Evolutionary conservation across 176 grass and related monocot genomes (phyloP).

Genomic region (Tuctoria greenei): DNA sequence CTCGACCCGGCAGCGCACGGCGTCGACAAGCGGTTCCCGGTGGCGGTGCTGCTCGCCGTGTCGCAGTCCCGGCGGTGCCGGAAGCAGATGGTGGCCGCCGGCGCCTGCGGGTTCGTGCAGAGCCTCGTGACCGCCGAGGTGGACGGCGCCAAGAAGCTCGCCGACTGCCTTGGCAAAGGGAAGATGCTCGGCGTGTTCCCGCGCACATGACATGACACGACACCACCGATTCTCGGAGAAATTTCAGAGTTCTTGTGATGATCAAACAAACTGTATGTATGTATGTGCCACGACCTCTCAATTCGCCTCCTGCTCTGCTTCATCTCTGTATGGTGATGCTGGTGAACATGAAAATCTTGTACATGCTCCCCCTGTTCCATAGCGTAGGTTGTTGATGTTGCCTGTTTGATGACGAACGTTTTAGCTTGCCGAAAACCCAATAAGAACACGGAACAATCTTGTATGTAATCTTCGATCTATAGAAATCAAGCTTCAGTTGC

Average conservation of each 20-base stretch:
- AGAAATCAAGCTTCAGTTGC: neutral
- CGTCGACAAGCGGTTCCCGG: slow-evolving; percentile 51
- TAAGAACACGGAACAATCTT: slow-evolving; percentile 30
- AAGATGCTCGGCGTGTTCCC: slow-evolving; percentile 90
- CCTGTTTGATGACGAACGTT: neutral
- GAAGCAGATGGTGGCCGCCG: slow-evolving; percentile 82
- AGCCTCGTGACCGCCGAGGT: slow-evolving; percentile 53
- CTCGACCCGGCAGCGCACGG: slow-evolving; percentile 49
- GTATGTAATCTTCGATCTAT: slow-evolving; percentile 17
- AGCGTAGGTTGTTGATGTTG: slow-evolving; percentile 25
- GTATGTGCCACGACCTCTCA: slow-evolving; percentile 25
- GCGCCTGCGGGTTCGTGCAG: slow-evolving; percentile 75
- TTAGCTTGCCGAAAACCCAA: slow-evolving; percentile 30
- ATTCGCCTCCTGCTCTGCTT: neutral
- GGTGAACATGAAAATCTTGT: slow-evolving; percentile 15
- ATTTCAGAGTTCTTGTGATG: neutral
- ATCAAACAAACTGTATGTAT: slow-evolving; percentile 31
- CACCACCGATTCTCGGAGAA: neutral
- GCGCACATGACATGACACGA: slow-evolving; percentile 40
- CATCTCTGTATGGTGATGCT: neutral
- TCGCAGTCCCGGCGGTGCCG: slow-evolving; percentile 61
- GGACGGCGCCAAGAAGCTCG: slow-evolving; percentile 76
- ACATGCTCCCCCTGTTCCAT: slow-evolving; percentile 29
- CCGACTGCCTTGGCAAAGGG: slow-evolving; percentile 65
- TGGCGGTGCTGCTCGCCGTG: slow-evolving; percentile 53